A percentile compares a stretch with the other conserved stretches of the same genome.
These are phyloP conservation scores for Spiromastix sp. DNA, from an alignment of 2,329 filamentous ascomycete species.

Conservation along the genomic window DNA sequence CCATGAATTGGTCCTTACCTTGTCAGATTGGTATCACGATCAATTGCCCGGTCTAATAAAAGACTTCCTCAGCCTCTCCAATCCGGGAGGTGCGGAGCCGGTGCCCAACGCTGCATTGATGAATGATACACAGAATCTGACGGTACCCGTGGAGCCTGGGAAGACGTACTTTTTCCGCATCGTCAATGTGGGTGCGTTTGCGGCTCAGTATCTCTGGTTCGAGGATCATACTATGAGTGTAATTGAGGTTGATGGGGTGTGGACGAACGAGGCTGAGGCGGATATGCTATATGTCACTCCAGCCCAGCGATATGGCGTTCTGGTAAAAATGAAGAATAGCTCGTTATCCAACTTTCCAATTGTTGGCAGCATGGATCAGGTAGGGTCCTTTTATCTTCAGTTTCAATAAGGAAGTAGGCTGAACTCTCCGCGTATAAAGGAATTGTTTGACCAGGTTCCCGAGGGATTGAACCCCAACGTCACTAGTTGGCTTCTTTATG, in stretches of 20 bases:
- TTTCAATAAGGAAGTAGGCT: no score
- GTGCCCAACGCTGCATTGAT: slow-evolving; percentile 58
- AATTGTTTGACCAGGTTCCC: no score
- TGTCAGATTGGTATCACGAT: slow-evolving; percentile 61
- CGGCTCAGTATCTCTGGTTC: slow-evolving; percentile 9
- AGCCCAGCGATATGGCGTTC: slow-evolving; percentile 8
- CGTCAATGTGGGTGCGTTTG: slow-evolving; percentile 58
- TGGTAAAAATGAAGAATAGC: slow-evolving; percentile 8
- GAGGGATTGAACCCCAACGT: slow-evolving; percentile 8
- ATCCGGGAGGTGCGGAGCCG: slow-evolving; percentile 48
- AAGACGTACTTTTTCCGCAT: slow-evolving; percentile 63
- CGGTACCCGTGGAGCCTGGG: slow-evolving; percentile 48
- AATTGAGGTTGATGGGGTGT: slow-evolving; percentile 16
- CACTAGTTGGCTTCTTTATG: slow-evolving; percentile 28
- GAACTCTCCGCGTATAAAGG: no score
- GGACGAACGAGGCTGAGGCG: slow-evolving; percentile 12
- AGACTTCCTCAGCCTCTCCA: slow-evolving; percentile 38
- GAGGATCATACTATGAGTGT: slow-evolving; percentile 15
- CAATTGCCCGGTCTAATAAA: slow-evolving; percentile 38
- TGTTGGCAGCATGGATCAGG: slow-evolving; percentile 25
- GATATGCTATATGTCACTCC: slow-evolving; percentile 9
- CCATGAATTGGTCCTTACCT: slow-evolving; percentile 49
- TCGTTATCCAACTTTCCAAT: slow-evolving; percentile 7
- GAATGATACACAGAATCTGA: slow-evolving; percentile 57
- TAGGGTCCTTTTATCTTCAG: slow-evolving; percentile 2